A percentile compares a stretch with the other conserved stretches of the same genome.
phyloP scores from a whole-genome alignment of 306 rosid species.

The Fragaria vesca region DNA sequence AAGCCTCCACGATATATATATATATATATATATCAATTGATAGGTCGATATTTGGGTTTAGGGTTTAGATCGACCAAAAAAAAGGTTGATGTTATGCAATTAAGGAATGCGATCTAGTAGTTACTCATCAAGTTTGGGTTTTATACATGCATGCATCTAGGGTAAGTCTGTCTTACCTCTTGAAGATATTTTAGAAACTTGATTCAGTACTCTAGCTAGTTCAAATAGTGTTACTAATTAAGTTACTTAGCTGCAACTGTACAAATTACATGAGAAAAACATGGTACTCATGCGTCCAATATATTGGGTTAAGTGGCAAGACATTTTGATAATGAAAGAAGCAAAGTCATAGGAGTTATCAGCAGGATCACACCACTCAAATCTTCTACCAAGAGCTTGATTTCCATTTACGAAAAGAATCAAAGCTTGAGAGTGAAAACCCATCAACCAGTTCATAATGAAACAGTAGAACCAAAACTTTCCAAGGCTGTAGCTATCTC shows the following conservation, averaged over 20 bases:
- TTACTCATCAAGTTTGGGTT: too few relatives aligned
- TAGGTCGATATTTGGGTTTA: too few relatives aligned
- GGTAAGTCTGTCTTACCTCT: background rate
- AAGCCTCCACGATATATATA: too few relatives aligned
- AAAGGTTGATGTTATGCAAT: too few relatives aligned
- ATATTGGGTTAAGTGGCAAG: background rate
- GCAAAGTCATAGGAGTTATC: conserved; percentile 35
- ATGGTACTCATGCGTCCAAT: background rate
- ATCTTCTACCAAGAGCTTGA: conserved; percentile 15
- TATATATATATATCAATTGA: too few relatives aligned
- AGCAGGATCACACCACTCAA: conserved; percentile 31
- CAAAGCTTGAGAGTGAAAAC: conserved; percentile 17
- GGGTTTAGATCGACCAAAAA: too few relatives aligned
- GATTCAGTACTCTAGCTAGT: background rate
- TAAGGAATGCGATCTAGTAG: too few relatives aligned
- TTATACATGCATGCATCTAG: background rate
- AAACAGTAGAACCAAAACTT: background rate
- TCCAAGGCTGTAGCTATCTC: background rate
- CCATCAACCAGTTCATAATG: conserved; percentile 7
- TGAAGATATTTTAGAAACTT: background rate
- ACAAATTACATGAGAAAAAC: background rate
- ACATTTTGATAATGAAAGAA: background rate
- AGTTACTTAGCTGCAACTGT: background rate
- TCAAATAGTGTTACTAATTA: background rate
- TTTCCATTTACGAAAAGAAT: conserved; percentile 5